Conservation (phyloP, 1,139 yeast genomes). For the Geotrichum phurueaensis region DNA sequence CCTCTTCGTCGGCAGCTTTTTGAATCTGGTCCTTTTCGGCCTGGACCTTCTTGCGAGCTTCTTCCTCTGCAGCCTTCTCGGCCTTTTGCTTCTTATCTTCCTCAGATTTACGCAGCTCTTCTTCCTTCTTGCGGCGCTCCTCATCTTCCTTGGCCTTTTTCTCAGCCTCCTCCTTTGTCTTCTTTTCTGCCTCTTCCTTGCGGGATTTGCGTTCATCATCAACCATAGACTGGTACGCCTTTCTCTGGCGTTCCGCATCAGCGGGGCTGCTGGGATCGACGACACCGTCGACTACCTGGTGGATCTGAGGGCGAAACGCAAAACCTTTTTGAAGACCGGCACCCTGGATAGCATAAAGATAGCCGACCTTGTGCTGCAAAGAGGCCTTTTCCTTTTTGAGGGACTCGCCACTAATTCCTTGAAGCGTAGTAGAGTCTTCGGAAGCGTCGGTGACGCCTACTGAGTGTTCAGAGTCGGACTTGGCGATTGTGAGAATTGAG, state of each 20-base stretch:
- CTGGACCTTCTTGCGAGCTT: conserved; percentile 1
- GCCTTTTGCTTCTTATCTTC: conserved; percentile 11
- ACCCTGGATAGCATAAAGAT: conserved; percentile 11
- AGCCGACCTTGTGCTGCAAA: conserved; percentile 8
- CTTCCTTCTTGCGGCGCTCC: conserved; percentile 6
- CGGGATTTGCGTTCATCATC: conserved; percentile 1
- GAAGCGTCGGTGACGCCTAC: conserved; percentile 2
- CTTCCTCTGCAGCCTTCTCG: background rate
- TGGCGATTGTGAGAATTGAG: background rate
- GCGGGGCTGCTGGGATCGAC: conserved; percentile 9
- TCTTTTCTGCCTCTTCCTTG: background rate
- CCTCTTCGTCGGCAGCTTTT: conserved; percentile 2
- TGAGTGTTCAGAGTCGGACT: background rate
- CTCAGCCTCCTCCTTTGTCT: conserved; percentile 1
- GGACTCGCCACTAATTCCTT: background rate
- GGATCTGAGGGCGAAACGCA: conserved; percentile 2
- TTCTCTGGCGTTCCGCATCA: conserved; percentile 7
- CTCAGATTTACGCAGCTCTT: conserved; percentile 5
- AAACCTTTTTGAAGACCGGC: conserved; percentile 8
- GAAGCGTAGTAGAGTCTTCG: background rate
- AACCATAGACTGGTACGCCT: conserved; percentile 1
- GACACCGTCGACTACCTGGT: conserved; percentile 13
- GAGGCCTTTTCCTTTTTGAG: conserved; percentile 1
- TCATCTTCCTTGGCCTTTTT: conserved; percentile 2
- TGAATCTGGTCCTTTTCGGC: background rate